A percentile compares a stretch with the other conserved stretches of the same genome.
phyloP scores from a whole-genome alignment of 805 yeast species.

The Kluyveromyces aestuarii region DNA sequence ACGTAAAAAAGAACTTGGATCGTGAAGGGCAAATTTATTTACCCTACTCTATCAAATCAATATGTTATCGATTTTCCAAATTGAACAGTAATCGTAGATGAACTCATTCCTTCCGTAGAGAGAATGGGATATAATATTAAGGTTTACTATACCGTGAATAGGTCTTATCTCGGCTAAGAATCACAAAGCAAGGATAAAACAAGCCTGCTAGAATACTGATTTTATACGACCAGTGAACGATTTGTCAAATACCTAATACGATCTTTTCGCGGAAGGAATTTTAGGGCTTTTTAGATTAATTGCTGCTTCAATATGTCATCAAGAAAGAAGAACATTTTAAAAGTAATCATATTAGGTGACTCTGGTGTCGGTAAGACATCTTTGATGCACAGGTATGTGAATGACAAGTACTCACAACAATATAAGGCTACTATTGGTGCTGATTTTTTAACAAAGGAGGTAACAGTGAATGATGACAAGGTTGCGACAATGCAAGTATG shows the following conservation, averaged over 20 bases:
- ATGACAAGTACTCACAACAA: constrained; percentile 88
- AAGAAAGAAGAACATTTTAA: constrained; percentile 66
- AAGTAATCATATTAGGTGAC: constrained; percentile 91
- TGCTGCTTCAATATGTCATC: constrained; percentile 17
- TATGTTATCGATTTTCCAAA: not conserved
- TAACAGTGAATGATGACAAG: constrained; percentile 64
- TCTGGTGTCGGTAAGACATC: constrained; percentile 98
- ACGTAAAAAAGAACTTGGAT: too few relatives aligned
- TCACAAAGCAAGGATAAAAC: too few relatives aligned
- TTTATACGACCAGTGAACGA: not conserved
- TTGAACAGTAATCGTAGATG: not conserved
- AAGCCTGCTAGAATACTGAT: not conserved
- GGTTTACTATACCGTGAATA: too few relatives aligned
- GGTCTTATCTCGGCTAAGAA: not conserved
- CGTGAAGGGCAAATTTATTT: too few relatives aligned
- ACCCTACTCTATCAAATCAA: not conserved
- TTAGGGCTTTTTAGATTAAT: not conserved
- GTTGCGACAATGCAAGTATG: constrained; percentile 62
- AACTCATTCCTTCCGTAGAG: too few relatives aligned
- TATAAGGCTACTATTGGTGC: constrained; percentile 98
- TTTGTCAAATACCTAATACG: too few relatives aligned
- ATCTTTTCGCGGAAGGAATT: too few relatives aligned
- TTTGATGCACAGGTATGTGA: constrained; percentile 93
- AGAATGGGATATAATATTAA: too few relatives aligned
- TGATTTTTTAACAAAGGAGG: constrained; percentile 88